phyloP scores from a whole-genome alignment of 305 asterid genomes.

The Salvia sclarea region DNA sequence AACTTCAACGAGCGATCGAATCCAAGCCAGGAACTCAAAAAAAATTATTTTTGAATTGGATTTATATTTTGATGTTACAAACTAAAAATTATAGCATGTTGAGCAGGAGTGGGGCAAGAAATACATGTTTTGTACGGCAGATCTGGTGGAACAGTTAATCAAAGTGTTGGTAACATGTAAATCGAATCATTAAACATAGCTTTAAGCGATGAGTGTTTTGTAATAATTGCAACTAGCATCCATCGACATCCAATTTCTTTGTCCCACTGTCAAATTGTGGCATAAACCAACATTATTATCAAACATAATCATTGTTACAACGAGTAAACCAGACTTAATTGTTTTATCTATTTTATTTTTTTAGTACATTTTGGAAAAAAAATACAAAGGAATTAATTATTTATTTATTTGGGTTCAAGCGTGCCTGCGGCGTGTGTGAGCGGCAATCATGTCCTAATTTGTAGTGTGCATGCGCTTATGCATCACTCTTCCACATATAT shows the following conservation, averaged over 20 bases:
- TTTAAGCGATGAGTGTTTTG: constrained; percentile 19
- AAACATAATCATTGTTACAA: constrained; percentile 40
- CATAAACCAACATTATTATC: constrained; percentile 21
- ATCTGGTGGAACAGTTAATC: constrained; percentile 29
- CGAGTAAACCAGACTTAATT: constrained; percentile 19
- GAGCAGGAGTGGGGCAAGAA: constrained; percentile 35
- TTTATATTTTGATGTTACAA: background rate
- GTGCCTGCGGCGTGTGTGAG: constrained; percentile 43
- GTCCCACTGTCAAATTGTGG: background rate
- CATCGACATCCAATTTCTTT: background rate
- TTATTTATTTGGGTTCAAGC: constrained; percentile 33
- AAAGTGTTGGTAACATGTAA: constrained; percentile 32
- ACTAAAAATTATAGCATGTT: constrained; percentile 24
- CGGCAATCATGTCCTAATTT: constrained; percentile 36
- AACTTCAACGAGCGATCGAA: too few relatives aligned
- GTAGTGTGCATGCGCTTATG: constrained; percentile 33
- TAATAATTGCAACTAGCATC: constrained; percentile 32
- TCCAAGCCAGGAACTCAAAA: too few relatives aligned
- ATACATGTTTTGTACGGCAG: constrained; percentile 41
- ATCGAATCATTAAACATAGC: constrained; percentile 25
- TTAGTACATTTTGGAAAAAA: too few relatives aligned
- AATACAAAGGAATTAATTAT: too few relatives aligned
- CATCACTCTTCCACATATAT: background rate
- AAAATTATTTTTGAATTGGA: background rate
- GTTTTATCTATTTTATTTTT: too few relatives aligned